These are phyloP conservation scores for Lactarius tabidus DNA, from an alignment of 768 basidiomycete genomes.

Conservation along the genomic window DNA sequence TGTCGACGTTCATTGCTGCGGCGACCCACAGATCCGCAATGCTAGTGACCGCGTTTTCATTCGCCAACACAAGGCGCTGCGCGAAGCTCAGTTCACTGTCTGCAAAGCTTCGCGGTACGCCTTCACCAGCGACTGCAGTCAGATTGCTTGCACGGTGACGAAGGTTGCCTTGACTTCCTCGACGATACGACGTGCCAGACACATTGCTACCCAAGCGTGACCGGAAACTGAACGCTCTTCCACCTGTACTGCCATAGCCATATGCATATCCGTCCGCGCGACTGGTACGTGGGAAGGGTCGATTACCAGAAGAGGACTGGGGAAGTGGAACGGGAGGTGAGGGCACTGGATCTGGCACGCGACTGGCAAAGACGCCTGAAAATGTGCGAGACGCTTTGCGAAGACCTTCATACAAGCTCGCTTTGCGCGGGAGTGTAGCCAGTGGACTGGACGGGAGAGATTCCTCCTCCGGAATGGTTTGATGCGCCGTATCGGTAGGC, in stretches of 20 bases:
- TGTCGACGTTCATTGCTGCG: slow-evolving; percentile 92
- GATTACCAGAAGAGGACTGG: slow-evolving; percentile 38
- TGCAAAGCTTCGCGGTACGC: slow-evolving; percentile 37
- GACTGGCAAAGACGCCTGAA: slow-evolving; percentile 56
- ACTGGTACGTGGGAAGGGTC: slow-evolving; percentile 50
- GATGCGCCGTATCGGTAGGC: slow-evolving; percentile 32
- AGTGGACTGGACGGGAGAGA: slow-evolving; percentile 43
- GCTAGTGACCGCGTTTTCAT: slow-evolving; percentile 91
- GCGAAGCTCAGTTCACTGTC: slow-evolving; percentile 75
- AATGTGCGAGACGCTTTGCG: slow-evolving; percentile 45
- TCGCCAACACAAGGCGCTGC: slow-evolving; percentile 84
- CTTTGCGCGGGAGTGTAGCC: slow-evolving; percentile 27
- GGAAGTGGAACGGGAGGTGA: slow-evolving; percentile 38
- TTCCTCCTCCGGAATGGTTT: slow-evolving; percentile 67
- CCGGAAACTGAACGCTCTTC: slow-evolving; percentile 33
- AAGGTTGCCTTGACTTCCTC: slow-evolving; percentile 52
- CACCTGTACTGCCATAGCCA: slow-evolving; percentile 52
- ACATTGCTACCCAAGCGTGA: slow-evolving; percentile 20
- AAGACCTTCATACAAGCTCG: slow-evolving; percentile 25
- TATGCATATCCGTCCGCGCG: slow-evolving; percentile 74
- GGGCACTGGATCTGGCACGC: slow-evolving; percentile 40
- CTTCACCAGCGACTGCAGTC: slow-evolving; percentile 35
- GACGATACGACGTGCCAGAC: slow-evolving; percentile 35
- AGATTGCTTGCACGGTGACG: slow-evolving; percentile 48
- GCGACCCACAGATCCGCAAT: slow-evolving; percentile 98